A percentile compares a stretch with the other conserved stretches of the same genome.
phyloP scores from a whole-genome alignment of 73 alveolate species.

The Diophrys appendiculata region DNA sequence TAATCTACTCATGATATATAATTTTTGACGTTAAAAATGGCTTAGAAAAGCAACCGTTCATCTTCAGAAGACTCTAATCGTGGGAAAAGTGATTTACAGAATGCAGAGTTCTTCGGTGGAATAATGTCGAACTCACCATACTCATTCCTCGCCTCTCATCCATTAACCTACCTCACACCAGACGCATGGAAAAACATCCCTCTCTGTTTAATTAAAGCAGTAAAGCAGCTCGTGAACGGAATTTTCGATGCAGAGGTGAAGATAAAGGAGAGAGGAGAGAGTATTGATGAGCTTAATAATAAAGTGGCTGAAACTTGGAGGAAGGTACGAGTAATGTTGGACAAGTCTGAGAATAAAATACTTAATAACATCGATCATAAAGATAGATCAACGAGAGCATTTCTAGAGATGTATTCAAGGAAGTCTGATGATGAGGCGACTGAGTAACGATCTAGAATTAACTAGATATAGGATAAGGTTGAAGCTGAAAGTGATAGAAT shows the following conservation, averaged over 20 bases:
- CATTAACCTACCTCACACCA: not conserved
- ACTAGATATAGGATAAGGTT: not conserved
- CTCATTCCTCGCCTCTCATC: not conserved
- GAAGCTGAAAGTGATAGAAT: not conserved
- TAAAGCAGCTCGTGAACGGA: not conserved
- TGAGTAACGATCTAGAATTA: not conserved
- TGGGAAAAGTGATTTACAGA: too few species aligned
- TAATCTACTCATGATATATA: too few species aligned
- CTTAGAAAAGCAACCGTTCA: too few species aligned
- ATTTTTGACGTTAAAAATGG: too few species aligned
- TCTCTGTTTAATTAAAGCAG: not conserved
- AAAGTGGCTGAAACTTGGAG: not conserved
- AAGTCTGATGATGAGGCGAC: not conserved
- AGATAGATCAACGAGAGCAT: not conserved
- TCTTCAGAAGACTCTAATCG: too few species aligned
- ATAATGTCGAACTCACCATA: not conserved
- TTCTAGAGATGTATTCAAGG: not conserved
- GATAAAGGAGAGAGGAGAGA: not conserved
- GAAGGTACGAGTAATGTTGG: not conserved
- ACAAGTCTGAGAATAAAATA: not conserved
- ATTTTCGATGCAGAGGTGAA: not conserved
- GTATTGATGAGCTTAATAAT: not conserved
- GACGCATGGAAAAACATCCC: constrained; percentile 7
- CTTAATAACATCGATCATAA: not conserved
- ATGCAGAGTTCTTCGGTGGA: not conserved